Percentiles rank a stretch among this genome's conserved stretches.
These are phyloP conservation scores for Coniochaeta sp. DNA, from an alignment of 2,329 filamentous ascomycete species.

Conservation along the genomic window DNA sequence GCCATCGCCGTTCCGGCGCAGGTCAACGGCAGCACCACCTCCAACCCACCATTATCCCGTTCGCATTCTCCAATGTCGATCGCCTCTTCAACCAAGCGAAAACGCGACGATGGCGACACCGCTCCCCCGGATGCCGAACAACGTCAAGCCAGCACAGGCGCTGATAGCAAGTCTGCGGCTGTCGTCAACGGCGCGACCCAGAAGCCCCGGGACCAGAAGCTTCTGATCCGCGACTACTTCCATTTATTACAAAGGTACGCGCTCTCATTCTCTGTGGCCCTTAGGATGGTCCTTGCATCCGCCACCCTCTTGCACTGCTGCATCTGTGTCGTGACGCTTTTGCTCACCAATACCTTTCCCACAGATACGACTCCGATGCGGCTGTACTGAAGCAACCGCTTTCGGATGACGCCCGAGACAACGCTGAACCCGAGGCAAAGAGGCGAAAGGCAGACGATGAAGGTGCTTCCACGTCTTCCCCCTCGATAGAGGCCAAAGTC, in stretches of 20 bases:
- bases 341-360: slow-evolving; percentile 21
- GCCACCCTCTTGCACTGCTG: no score
- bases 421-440: slow-evolving; percentile 50
- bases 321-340: not conserved
- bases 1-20: slow-evolving; percentile 18
- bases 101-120: slow-evolving; percentile 46
- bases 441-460: slow-evolving; percentile 52
- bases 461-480: slow-evolving; percentile 17
- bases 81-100: slow-evolving; percentile 41
- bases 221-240: slow-evolving; percentile 33
- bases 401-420: slow-evolving; percentile 28
- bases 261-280: slow-evolving; percentile 9
- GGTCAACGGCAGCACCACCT: slow-evolving; percentile 18
- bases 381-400: slow-evolving; percentile 50
- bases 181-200: slow-evolving; percentile 16
- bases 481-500: slow-evolving; percentile 48
- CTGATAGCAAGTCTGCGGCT: slow-evolving; percentile 13
- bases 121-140: slow-evolving; percentile 14
- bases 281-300: not conserved
- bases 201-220: slow-evolving; percentile 15
- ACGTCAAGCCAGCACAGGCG: slow-evolving; percentile 14
- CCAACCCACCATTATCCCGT: slow-evolving; percentile 17
- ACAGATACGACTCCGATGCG: slow-evolving; percentile 44
- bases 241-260: slow-evolving; percentile 35
- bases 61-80: slow-evolving; percentile 19